These are phyloP conservation scores for Beauveria pseudobassiana DNA, from an alignment of 2,329 filamentous ascomycete genomes.

Conservation along the genomic window DNA sequence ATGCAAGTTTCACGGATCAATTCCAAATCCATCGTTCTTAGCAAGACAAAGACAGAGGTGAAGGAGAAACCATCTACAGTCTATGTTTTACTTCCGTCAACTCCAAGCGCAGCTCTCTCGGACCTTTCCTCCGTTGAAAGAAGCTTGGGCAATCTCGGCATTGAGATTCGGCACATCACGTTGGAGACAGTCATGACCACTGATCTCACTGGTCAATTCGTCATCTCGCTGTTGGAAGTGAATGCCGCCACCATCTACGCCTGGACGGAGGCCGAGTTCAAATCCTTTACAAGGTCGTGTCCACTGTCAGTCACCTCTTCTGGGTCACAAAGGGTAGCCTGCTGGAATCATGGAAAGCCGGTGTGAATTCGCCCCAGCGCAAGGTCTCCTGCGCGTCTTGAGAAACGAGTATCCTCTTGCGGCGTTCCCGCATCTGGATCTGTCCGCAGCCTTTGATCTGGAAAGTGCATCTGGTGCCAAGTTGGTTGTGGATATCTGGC, in stretches of 20 bases:
- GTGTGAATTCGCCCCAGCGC: slow-evolving; percentile 12
- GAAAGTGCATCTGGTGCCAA: neutral
- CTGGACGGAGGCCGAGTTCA: slow-evolving; percentile 11
- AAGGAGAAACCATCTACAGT: neutral
- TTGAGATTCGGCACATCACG: slow-evolving; percentile 1
- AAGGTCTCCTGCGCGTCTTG: slow-evolving; percentile 14
- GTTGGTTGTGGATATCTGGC: neutral
- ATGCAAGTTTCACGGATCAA: neutral
- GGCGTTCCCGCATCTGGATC: slow-evolving; percentile 7
- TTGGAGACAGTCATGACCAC: neutral
- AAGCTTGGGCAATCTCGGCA: neutral
- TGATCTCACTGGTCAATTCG: neutral
- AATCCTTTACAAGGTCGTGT: slow-evolving; percentile 12
- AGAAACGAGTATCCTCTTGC: slow-evolving; percentile 15
- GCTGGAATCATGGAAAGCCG: slow-evolving; percentile 4
- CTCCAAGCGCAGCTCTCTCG: neutral
- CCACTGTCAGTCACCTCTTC: slow-evolving; percentile 11
- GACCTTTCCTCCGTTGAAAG: neutral
- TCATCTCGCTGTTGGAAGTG: slow-evolving; percentile 14
- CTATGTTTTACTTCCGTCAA: neutral
- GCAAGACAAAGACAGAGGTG: neutral
- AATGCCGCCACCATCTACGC: slow-evolving; percentile 9
- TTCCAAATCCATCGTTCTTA: neutral
- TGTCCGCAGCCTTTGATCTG: slow-evolving; percentile 4
- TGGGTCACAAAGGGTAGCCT: slow-evolving; percentile 14